Percentiles rank a stretch among this genome's conserved stretches.
Conservation (phyloP, 176 grass and related monocot genomes). For the Chrysopogon serrulatus region DNA sequence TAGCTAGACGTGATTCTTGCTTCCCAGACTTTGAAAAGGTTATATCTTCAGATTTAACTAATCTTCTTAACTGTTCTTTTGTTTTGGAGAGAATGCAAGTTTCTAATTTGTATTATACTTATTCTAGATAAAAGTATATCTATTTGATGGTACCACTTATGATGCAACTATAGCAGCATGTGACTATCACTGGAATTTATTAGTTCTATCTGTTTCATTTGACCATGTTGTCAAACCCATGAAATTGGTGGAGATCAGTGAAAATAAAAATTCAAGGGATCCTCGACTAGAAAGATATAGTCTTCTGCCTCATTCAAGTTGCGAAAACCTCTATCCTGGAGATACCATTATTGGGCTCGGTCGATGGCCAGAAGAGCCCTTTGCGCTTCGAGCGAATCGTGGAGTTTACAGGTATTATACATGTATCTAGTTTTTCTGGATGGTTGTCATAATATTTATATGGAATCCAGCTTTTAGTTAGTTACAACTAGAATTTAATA, state of each 20-base stretch:
- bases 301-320: not conserved
- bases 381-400: not conserved
- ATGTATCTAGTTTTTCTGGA: not conserved
- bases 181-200: slow-evolving; percentile 6
- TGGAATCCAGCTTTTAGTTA: not conserved
- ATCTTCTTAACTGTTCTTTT: not conserved
- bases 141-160: slow-evolving; percentile 6
- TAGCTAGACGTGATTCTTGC: not conserved
- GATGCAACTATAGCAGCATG: not conserved
- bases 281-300: not conserved
- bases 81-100: not conserved
- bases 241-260: not conserved
- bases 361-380: not conserved
- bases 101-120: not conserved
- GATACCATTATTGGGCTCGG: slow-evolving; percentile 14
- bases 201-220: slow-evolving; percentile 1
- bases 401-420: slow-evolving; percentile 1
- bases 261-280: not conserved
- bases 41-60: not conserved
- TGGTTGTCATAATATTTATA: not conserved
- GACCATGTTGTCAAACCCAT: not conserved
- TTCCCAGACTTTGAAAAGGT: not conserved
- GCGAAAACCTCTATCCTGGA: not conserved
- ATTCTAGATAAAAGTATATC: not conserved
- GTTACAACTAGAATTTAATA: not conserved